Evolutionary conservation across 768 basidiomycete species (phyloP), one percentile per base, ranked within the genome.

Genomic region (Dentipellis sp.): DNA sequence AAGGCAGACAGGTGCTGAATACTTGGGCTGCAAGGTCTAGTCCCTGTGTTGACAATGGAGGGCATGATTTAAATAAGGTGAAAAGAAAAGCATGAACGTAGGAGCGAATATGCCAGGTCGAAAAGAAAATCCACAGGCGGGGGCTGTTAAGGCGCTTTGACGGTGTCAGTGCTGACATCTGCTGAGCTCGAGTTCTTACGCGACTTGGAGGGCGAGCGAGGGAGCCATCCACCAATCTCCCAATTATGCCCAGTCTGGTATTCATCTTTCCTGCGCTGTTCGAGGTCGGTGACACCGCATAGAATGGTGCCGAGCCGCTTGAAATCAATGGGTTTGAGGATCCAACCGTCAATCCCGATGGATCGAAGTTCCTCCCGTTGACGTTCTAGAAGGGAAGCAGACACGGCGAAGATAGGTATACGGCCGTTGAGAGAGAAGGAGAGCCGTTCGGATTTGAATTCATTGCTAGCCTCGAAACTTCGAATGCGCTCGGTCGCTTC

Each of bases 261-360:
- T 0, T 82, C 65, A 61, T 88, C 81, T 7, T 63, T 65, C 29
- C 68, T 62, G 22, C 87, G 78, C 62, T 82, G 78, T 1, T 57
- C 58, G 0, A 68, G 65, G 58, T 88, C 81, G 3, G 72, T 74
- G 12, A 88, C 75, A 0, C 87, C 88, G 10, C 71, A 68, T 19
- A 92, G 66, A 35, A 93, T 72, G 2, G 68, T 64, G 21, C 75
- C 68, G 10, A 91, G 74, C 12, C 89, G 75, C 58, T 80, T 78
- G 68, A 88, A 91, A 66, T 90, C 83, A 60, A 91, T 82, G 0
- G 89, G 91, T 68, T 91, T 91, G 59, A 91, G 71, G 16, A 90
- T 79, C 88, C 88, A 93, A 4, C 89, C 90, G 65, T 90, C 87
- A 66, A 90, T 78, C 40, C 88, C 82, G 48, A 74, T 68, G 11